Evolutionary conservation across 768 basidiomycete genomes (phyloP).

Genomic region (Coprinopsis cinerea): DNA sequence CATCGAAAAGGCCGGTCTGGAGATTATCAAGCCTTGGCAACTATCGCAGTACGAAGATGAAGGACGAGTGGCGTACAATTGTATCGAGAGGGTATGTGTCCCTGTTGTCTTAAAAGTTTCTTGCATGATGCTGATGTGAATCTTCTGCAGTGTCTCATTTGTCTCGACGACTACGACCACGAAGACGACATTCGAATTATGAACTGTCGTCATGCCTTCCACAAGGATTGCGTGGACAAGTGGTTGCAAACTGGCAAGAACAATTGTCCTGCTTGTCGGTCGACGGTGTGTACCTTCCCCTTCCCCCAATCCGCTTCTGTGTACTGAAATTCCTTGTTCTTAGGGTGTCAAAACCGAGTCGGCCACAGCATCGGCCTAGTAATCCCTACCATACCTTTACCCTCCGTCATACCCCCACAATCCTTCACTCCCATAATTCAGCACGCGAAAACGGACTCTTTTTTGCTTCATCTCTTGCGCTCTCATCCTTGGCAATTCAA

Average conservation of each 20-base stretch:
- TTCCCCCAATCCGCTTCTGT: neutral
- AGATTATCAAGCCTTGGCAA: conserved; percentile 58
- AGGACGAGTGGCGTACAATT: conserved; percentile 69
- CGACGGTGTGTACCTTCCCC: conserved; percentile 42
- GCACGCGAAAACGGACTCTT: too few species aligned
- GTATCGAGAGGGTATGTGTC: conserved; percentile 64
- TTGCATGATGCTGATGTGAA: neutral
- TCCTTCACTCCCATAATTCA: too few species aligned
- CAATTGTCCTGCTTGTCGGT: conserved; percentile 88
- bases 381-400: too few species aligned
- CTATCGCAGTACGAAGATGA: conserved; percentile 51
- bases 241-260: conserved; percentile 86
- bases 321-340: neutral
- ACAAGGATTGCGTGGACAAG: conserved; percentile 79
- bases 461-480: too few species aligned
- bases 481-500: too few species aligned
- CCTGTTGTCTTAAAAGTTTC: neutral
- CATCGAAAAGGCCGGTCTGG: conserved; percentile 77
- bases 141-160: conserved; percentile 64
- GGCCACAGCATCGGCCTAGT: too few species aligned
- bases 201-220: conserved; percentile 85
- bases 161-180: conserved; percentile 76
- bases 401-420: too few species aligned
- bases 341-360: too few species aligned
- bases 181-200: conserved; percentile 80